phyloP scores from a whole-genome alignment of 768 basidiomycete genomes.

The Tricholoma terreum region DNA sequence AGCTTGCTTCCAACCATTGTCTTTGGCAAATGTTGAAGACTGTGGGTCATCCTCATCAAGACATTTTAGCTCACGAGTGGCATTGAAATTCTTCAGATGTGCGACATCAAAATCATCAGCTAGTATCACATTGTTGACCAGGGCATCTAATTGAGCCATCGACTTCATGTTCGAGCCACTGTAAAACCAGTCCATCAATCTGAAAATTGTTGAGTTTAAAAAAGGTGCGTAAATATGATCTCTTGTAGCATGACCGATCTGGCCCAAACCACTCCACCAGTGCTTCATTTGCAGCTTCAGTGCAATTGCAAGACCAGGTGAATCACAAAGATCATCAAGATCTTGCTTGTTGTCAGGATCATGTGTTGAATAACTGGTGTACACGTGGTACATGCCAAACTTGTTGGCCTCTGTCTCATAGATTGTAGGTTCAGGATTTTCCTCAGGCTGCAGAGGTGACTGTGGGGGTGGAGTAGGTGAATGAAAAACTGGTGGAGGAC shows the following conservation, averaged over 20 bases:
- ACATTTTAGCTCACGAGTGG: neutral
- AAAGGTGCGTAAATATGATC: neutral
- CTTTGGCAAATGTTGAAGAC: neutral
- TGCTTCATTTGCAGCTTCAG: neutral
- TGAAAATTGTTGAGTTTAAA: neutral
- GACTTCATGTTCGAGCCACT: no score
- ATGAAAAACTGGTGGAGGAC: neutral
- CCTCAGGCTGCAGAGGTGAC: neutral
- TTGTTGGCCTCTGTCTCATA: neutral
- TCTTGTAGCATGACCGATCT: neutral
- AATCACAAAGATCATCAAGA: constrained; percentile 14
- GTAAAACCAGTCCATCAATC: neutral
- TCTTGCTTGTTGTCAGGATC: neutral
- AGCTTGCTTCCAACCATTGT: neutral
- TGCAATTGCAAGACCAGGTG: neutral
- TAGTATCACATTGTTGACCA: neutral
- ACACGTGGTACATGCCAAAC: neutral
- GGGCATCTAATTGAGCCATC: neutral
- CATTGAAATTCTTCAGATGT: neutral
- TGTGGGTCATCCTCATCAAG: neutral
- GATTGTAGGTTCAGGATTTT: neutral
- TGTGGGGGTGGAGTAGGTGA: neutral
- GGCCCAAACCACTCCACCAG: neutral
- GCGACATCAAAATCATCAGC: neutral
- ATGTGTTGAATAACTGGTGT: neutral